Base-by-base conservation (phyloP, 2,329 filamentous ascomycete genomes). In the Hypomyces perniciosus region DNA sequence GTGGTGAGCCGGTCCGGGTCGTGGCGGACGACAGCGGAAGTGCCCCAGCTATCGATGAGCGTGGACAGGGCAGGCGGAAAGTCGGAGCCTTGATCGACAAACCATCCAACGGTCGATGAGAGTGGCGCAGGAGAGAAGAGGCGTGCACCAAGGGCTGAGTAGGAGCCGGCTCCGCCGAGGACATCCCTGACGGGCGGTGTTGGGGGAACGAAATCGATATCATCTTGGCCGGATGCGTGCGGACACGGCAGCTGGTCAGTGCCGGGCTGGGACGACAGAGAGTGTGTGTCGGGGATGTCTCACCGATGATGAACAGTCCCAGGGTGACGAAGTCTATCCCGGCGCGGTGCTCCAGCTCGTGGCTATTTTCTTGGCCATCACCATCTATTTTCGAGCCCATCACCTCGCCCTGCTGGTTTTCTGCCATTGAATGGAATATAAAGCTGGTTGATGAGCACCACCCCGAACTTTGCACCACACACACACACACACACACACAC, bases 151-250 rank as follows among this genome's bases (percentile, higher is more conserved):
- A 97, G 74, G 6, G 90, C 90, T 7, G 88, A 85, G 67, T 88
- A 97, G 2, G 90, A 81, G 28, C 91, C 93, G 29, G 87, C 93
- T 27, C 93, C 93, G 47, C 93, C 93, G n/a, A 93, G 76, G 20
- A 96, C 79, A 62, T 92, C 79, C 60, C 79, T 81, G 37, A 86
- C 85, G 9, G 85, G 77, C 4, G 85, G 79, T 50, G 72, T 83
- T 39, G 86, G 82, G 3, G 85, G 84, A 31, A 81, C 75, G 62
- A 90, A 95, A 61, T 96, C 87, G 61, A 97, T 97, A 54, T 96
- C 89, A 74, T 97, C 91, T 92, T 71, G 46, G 34, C 33, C n/a
- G 13, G 39, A 52, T 42, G 26, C 43, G 38, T 30, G 29, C 38
- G 30, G 33, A 44, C 33, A 47, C 44, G 34, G 44, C 49, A 29